Percentiles rank a stretch among this genome's conserved stretches.
phyloP scores from a whole-genome alignment of 2,329 filamentous ascomycete species.

The Graphilbum ipis-grandicollis region DNA sequence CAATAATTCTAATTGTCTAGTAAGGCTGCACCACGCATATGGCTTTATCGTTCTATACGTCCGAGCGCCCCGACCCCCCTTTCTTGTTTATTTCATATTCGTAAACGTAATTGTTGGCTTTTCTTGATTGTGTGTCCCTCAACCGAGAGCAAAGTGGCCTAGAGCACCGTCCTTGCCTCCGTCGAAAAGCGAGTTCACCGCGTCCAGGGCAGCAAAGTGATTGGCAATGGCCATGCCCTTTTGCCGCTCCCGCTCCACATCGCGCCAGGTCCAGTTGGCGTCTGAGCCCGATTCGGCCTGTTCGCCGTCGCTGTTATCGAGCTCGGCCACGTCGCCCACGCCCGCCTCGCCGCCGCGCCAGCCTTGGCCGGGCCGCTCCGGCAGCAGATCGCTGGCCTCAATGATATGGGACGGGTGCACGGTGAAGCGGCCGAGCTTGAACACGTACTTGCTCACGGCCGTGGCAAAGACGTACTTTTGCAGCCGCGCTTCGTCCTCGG shows the following conservation, averaged over 20 bases:
- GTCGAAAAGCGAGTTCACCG: conserved; percentile 32
- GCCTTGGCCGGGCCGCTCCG: conserved; percentile 46
- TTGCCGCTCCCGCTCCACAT: conserved; percentile 35
- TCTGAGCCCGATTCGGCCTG: conserved; percentile 18
- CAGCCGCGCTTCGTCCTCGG: conserved; percentile 24
- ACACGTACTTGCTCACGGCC: conserved; percentile 63
- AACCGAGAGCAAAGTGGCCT: conserved; percentile 21
- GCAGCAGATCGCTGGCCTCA: conserved; percentile 54
- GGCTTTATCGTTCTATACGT: no score
- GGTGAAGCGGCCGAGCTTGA: conserved; percentile 68
- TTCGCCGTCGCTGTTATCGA: conserved; percentile 20
- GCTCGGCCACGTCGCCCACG: conserved; percentile 21
- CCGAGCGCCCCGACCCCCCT: no score
- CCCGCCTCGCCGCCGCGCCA: conserved; percentile 27
- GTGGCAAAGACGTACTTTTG: conserved; percentile 53
- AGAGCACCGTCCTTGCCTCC: conserved; percentile 34
- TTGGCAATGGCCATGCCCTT: conserved; percentile 36
- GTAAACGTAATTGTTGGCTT: no score
- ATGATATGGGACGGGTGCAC: conserved; percentile 68
- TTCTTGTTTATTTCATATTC: no score
- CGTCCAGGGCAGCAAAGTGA: conserved; percentile 40
- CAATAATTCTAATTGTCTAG: no score
- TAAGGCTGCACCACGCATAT: no score
- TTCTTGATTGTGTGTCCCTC: background rate
- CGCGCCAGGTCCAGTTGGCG: conserved; percentile 38